Evolutionary conservation across 345 rosid species (phyloP).

Genomic region (Moringa oleifera): DNA sequence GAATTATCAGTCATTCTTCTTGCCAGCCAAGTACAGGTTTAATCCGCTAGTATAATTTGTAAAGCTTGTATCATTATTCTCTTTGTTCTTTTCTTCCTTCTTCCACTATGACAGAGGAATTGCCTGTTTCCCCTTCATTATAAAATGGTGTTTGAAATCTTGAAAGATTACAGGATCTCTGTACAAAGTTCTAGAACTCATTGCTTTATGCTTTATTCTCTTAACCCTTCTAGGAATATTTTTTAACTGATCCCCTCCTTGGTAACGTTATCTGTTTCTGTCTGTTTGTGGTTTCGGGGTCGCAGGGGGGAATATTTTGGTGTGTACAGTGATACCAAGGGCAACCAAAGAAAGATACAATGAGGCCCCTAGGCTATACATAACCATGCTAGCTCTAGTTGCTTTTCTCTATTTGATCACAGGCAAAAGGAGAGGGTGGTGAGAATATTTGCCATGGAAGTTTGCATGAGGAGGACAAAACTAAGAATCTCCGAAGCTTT

Average conservation of each 20-base stretch:
- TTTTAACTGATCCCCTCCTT: constrained; percentile 5
- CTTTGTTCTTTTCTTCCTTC: neutral
- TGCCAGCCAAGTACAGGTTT: neutral
- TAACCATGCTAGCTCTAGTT: constrained; percentile 19
- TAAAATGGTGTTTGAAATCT: constrained; percentile 15
- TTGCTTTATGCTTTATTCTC: constrained; percentile 14
- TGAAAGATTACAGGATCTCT: constrained; percentile 12
- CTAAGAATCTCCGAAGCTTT: constrained; percentile 25
- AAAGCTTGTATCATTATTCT: constrained; percentile 14
- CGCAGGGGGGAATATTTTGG: too few species aligned
- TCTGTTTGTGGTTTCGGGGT: neutral
- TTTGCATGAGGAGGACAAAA: constrained; percentile 15
- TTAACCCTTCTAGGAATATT: neutral
- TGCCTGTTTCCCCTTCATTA: constrained; percentile 8
- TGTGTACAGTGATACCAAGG: constrained; percentile 9
- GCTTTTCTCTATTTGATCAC: constrained; percentile 5
- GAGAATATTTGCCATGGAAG: constrained; percentile 31
- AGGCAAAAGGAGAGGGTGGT: constrained; percentile 25
- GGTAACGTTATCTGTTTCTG: neutral
- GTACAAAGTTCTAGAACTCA: constrained; percentile 3
- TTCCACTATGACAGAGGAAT: constrained; percentile 19
- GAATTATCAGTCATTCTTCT: neutral
- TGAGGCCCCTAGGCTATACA: constrained; percentile 1
- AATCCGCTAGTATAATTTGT: constrained; percentile 1
- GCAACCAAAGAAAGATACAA: constrained; percentile 4